Conservation (phyloP, 192 early-diverging fungal species). For the Chytriomyces confervae region DNA sequence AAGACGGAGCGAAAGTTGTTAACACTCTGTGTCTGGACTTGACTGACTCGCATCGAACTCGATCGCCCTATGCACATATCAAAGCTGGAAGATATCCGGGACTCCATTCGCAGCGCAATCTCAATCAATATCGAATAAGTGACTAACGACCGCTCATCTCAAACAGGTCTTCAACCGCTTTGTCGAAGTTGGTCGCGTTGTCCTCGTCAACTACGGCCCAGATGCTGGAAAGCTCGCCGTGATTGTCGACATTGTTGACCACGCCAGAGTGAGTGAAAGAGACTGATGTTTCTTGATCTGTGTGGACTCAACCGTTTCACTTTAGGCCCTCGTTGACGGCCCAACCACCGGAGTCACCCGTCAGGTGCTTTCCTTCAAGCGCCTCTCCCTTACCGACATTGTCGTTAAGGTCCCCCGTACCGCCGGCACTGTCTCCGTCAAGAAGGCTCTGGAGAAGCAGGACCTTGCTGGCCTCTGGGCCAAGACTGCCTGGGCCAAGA, state of each 20-base stretch:
- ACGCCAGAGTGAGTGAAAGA: conserved; percentile 79
- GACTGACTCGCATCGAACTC: too few relatives aligned
- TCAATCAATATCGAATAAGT: too few relatives aligned
- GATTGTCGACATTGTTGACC: conserved; percentile 99
- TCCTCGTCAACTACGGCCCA: conserved; percentile 92
- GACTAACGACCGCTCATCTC: not conserved
- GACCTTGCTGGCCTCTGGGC: conserved; percentile 80
- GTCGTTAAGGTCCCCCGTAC: conserved; percentile 85
- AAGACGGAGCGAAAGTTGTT: too few relatives aligned
- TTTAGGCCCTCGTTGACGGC: conserved; percentile 91
- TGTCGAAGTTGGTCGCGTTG: conserved; percentile 98
- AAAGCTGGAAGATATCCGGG: too few relatives aligned
- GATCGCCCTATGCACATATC: too few relatives aligned
- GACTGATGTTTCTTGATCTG: not conserved
- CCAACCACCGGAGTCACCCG: conserved; percentile 94
- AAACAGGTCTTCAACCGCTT: conserved; percentile 58
- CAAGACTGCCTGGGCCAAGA: conserved; percentile 95
- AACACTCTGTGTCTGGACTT: too few relatives aligned
- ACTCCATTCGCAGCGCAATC: too few relatives aligned
- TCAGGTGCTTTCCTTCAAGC: conserved; percentile 87
- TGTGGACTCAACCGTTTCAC: not conserved
- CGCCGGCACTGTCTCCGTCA: conserved; percentile 76
- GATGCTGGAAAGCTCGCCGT: conserved; percentile 97
- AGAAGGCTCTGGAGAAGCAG: conserved; percentile 84
- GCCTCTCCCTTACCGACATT: conserved; percentile 88